Percentiles rank a stretch among this genome's conserved stretches.
Evolutionary conservation across 352 stramenopile genomes (phyloP).

Genomic region (Globisporangium nodosum): DNA sequence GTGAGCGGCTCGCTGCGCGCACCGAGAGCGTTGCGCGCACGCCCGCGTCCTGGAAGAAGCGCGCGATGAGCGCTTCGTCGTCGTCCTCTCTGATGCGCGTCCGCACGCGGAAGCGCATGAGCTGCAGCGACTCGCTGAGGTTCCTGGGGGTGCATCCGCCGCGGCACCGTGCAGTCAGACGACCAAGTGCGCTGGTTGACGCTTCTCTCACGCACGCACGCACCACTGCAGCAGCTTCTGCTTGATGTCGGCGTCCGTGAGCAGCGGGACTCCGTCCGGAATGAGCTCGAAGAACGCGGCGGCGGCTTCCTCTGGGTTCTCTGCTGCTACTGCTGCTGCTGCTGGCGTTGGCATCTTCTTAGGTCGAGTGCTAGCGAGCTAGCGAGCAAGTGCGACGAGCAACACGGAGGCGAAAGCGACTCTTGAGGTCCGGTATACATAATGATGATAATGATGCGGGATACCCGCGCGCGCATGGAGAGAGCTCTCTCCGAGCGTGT

Average conservation of each 20-base stretch:
- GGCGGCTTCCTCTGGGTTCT: not conserved
- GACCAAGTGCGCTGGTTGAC: no score
- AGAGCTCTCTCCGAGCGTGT: not conserved
- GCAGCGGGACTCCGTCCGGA: conserved; percentile 35
- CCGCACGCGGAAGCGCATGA: conserved; percentile 59
- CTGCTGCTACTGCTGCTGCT: not conserved
- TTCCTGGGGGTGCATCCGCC: conserved; percentile 28
- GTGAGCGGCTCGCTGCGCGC: conserved; percentile 1
- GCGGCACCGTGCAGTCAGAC: not conserved
- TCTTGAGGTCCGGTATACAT: no score
- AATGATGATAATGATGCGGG: no score
- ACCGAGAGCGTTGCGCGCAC: conserved; percentile 32
- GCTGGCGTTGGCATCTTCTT: no score
- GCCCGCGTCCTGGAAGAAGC: conserved; percentile 46
- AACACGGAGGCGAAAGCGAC: no score
- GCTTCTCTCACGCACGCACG: not conserved
- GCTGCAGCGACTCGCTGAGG: conserved; percentile 42
- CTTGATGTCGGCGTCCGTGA: conserved; percentile 43
- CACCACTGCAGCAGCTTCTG: conserved; percentile 75
- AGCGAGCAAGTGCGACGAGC: no score
- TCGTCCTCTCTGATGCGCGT: conserved; percentile 28
- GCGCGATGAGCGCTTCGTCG: conserved; percentile 37
- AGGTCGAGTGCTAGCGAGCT: no score
- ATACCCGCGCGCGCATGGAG: no score
- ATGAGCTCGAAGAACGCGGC: conserved; percentile 35